Evolutionary conservation across 2,329 filamentous ascomycete species (phyloP).

Genomic region (Hymenoscyphus fructigenus): DNA sequence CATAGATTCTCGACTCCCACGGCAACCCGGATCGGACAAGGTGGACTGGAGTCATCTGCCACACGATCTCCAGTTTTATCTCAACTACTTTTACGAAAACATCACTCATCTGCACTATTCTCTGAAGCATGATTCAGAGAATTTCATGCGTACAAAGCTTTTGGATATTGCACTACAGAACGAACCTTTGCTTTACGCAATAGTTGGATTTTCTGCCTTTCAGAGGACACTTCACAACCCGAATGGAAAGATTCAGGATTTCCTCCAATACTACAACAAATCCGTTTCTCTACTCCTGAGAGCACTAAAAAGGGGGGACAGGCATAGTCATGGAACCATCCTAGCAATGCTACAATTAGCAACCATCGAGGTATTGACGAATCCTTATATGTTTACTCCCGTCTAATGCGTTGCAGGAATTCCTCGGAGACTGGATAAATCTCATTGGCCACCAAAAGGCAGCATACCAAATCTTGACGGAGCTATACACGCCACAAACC

Average conservation of each 20-base stretch:
- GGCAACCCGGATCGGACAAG: conserved; percentile 21
- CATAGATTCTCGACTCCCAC: conserved; percentile 15
- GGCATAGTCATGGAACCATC: conserved; percentile 71
- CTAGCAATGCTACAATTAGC: conserved; percentile 88
- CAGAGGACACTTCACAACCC: conserved; percentile 72
- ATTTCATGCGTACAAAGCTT: conserved; percentile 73
- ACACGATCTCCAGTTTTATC: conserved; percentile 72
- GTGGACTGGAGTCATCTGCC: conserved; percentile 59
- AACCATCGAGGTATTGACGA: conserved; percentile 74
- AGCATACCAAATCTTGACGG: conserved; percentile 75
- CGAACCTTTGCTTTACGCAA: conserved; percentile 79
- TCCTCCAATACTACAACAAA: conserved; percentile 86
- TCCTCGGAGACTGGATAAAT: conserved; percentile 93
- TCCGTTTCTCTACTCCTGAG: conserved; percentile 76
- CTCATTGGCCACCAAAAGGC: conserved; percentile 90
- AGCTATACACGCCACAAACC: conserved; percentile 74
- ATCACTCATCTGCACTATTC: conserved; percentile 83
- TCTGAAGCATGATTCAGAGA: conserved; percentile 65
- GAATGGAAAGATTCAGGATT: conserved; percentile 73
- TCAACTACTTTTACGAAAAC: conserved; percentile 75
- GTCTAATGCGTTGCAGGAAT: conserved; percentile 61
- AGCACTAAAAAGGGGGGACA: conserved; percentile 68
- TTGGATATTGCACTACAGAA: conserved; percentile 72
- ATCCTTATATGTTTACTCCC: conserved; percentile 10
- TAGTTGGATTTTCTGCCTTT: conserved; percentile 87